Conservation (phyloP, 306 rosid genomes). For the Quillaja saponaria region DNA sequence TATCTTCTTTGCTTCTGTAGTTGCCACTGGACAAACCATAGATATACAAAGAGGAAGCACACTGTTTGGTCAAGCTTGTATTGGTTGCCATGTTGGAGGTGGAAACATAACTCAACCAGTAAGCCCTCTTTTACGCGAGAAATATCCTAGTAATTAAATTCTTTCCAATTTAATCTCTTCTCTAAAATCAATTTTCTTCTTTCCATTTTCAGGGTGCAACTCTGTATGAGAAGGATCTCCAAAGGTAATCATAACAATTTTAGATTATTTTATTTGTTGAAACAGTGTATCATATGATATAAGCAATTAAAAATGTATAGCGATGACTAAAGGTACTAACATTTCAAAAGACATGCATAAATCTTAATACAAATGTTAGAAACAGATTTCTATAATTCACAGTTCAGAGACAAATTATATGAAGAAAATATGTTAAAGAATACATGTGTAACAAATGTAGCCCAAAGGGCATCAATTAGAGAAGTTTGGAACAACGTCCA, state of each 20-base stretch:
- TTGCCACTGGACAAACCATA: slow-evolving; percentile 58
- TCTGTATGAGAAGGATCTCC: slow-evolving; percentile 67
- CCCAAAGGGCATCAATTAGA: slow-evolving; percentile 5
- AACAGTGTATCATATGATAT: slow-evolving; percentile 11
- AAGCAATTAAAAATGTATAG: slow-evolving; percentile 1
- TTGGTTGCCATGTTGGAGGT: slow-evolving; percentile 86
- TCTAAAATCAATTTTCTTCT: slow-evolving; percentile 20
- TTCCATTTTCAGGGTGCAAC: slow-evolving; percentile 66
- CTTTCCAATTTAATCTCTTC: background rate
- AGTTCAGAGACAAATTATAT: too few relatives aligned
- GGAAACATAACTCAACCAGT: slow-evolving; percentile 93
- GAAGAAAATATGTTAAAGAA: background rate
- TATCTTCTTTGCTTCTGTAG: slow-evolving; percentile 36
- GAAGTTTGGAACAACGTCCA: too few relatives aligned
- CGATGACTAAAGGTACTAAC: slow-evolving; percentile 7
- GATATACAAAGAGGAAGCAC: slow-evolving; percentile 74
- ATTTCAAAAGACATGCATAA: slow-evolving; percentile 5
- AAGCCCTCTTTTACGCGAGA: slow-evolving; percentile 31
- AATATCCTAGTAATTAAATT: slow-evolving; percentile 1
- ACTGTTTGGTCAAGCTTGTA: slow-evolving; percentile 71
- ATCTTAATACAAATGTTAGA: background rate
- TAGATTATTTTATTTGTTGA: too few relatives aligned
- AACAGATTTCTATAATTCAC: background rate
- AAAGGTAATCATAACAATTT: slow-evolving; percentile 81
- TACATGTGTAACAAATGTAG: slow-evolving; percentile 16